Percentiles rank a stretch among this genome's conserved stretches.
These are phyloP conservation scores for Posidonia oceanica DNA, from an alignment of 116 monocot genomes.

Conservation along the genomic window DNA sequence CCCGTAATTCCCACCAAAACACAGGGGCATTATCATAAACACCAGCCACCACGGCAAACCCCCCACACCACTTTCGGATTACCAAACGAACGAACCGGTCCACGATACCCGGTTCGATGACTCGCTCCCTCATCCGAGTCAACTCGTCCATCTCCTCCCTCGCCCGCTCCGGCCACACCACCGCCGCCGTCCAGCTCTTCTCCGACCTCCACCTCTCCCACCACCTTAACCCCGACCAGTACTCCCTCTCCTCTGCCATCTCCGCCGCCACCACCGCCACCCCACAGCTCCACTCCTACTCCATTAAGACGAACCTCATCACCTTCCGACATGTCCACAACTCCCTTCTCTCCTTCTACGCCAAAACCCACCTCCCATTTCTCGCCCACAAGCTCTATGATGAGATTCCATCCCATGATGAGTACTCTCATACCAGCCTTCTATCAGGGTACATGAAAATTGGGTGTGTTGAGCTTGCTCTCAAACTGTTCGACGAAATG, in stretches of 20 bases:
- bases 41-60: no score
- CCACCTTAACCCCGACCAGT: constrained; percentile 23
- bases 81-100: no score
- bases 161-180: not conserved
- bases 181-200: constrained; percentile 25
- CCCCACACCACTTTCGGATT: no score
- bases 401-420: constrained; percentile 17
- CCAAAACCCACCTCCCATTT: constrained; percentile 13
- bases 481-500: constrained; percentile 51
- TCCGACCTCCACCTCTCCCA: constrained; percentile 9
- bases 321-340: constrained; percentile 32
- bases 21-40: no score
- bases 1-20: no score
- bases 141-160: no score
- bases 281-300: constrained; percentile 23
- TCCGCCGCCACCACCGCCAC: constrained; percentile 16
- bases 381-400: constrained; percentile 14
- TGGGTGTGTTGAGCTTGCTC: constrained; percentile 13
- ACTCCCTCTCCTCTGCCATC: constrained; percentile 45
- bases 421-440: constrained; percentile 26
- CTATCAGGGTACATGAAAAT: constrained; percentile 30
- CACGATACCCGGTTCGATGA: no score
- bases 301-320: constrained; percentile 30
- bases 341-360: constrained; percentile 46
- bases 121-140: no score